A percentile compares a stretch with the other conserved stretches of the same genome.
Conservation (phyloP, 768 basidiomycete species). For the Lactarius indigo region DNA sequence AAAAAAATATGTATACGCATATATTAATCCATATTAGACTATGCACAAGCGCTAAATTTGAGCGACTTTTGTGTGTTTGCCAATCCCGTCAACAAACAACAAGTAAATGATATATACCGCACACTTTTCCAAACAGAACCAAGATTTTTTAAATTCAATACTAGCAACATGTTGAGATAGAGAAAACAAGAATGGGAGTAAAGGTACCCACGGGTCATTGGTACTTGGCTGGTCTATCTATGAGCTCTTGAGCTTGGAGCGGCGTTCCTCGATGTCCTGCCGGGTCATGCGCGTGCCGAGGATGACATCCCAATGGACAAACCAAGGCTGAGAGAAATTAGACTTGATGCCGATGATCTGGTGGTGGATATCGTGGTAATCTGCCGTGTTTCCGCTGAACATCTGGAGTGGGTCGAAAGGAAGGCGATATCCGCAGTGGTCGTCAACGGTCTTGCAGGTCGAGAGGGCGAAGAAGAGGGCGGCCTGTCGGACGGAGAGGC, state of each 20-base stretch:
- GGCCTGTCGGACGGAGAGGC: conserved; percentile 79
- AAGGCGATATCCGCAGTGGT: conserved; percentile 87
- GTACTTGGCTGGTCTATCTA: not conserved
- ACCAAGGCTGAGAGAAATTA: conserved; percentile 96
- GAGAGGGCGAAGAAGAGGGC: conserved; percentile 79
- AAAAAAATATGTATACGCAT: conserved; percentile 19
- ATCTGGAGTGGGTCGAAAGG: conserved; percentile 92
- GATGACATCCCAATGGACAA: conserved; percentile 87
- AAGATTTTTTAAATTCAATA: not conserved
- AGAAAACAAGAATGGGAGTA: not conserved
- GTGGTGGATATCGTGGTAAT: conserved; percentile 98
- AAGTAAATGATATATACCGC: not conserved
- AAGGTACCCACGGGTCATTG: not conserved
- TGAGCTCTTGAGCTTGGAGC: conserved; percentile 13
- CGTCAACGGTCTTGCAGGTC: conserved; percentile 91
- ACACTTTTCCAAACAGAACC: not conserved
- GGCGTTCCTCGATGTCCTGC: conserved; percentile 53
- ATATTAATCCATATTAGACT: conserved; percentile 20
- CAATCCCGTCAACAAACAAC: not conserved
- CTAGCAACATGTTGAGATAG: not conserved
- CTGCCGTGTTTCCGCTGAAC: conserved; percentile 83
- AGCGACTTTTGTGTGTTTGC: not conserved
- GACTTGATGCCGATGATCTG: conserved; percentile 90
- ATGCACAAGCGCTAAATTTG: conserved; percentile 9
- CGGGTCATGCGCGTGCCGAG: conserved; percentile 84